A percentile compares a stretch with the other conserved stretches of the same genome.
These are phyloP conservation scores for Rhodotorula diobovata DNA, from an alignment of 768 basidiomycete species.

Conservation along the genomic window DNA sequence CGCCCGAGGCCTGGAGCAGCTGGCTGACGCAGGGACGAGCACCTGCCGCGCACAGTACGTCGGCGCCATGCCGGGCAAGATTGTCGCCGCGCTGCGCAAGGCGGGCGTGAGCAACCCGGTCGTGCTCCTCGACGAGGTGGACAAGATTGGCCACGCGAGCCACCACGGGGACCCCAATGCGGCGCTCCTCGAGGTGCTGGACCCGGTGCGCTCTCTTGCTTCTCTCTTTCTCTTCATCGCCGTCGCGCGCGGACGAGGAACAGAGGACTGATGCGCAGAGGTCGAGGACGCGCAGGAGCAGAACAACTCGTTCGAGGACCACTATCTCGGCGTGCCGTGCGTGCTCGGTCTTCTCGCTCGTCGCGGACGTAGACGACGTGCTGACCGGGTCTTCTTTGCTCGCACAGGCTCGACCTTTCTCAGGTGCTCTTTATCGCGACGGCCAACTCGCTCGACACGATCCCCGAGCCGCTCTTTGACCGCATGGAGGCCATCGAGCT, in stretches of 20 bases:
- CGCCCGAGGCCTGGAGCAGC: neutral
- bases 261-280: too few relatives aligned
- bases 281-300: conserved; percentile 18
- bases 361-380: conserved; percentile 15
- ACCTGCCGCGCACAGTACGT: conserved; percentile 53
- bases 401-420: conserved; percentile 34
- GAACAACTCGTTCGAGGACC: conserved; percentile 58
- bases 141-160: conserved; percentile 60
- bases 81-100: conserved; percentile 80
- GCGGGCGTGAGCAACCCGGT: conserved; percentile 76
- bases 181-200: conserved; percentile 82
- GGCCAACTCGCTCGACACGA: conserved; percentile 82
- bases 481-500: conserved; percentile 83
- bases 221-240: neutral
- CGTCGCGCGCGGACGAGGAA: neutral
- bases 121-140: conserved; percentile 81
- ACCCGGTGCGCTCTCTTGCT: conserved; percentile 49
- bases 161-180: conserved; percentile 88
- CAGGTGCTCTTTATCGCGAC: conserved; percentile 80
- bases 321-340: conserved; percentile 69
- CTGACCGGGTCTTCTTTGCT: neutral
- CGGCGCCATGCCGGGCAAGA: conserved; percentile 51
- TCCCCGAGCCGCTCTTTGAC: conserved; percentile 79
- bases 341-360: neutral
- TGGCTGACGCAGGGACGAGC: too few relatives aligned